Conservation (phyloP, 257 asterid genomes). For the Ehretia macrophylla region DNA sequence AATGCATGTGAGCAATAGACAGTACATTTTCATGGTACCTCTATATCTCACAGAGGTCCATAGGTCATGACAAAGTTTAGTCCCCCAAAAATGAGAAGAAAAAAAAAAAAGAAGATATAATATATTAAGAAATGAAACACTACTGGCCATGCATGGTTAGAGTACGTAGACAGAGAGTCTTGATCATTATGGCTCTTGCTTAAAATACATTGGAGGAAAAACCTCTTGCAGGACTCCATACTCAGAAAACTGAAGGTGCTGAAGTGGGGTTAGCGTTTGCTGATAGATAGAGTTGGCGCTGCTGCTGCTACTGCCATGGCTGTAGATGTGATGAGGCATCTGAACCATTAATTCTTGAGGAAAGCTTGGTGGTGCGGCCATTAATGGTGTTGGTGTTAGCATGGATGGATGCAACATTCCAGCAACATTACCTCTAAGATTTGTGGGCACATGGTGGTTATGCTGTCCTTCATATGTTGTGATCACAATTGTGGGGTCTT, state of each 20-base stretch:
- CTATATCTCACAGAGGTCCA: no score
- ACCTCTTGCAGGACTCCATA: conserved; percentile 38
- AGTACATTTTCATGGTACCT: no score
- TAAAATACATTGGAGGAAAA: conserved; percentile 40
- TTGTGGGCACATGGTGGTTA: conserved; percentile 66
- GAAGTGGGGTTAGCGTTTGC: conserved; percentile 25
- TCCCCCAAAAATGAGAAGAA: no score
- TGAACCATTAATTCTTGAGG: conserved; percentile 28
- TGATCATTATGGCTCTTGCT: conserved; percentile 21
- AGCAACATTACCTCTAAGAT: conserved; percentile 56
- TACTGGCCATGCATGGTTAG: not conserved
- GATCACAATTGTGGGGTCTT: conserved; percentile 60
- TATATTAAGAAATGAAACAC: not conserved
- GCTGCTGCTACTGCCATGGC: not conserved
- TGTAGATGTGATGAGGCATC: conserved; percentile 14
- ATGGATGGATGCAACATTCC: conserved; percentile 53
- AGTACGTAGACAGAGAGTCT: not conserved
- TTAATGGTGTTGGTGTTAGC: conserved; percentile 25
- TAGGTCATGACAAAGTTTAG: no score
- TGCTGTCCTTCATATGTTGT: conserved; percentile 85
- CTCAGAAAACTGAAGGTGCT: conserved; percentile 24
- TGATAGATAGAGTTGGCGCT: conserved; percentile 12
- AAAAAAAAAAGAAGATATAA: no score
- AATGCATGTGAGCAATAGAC: no score
- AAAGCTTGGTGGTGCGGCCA: conserved; percentile 17